phyloP scores from a whole-genome alignment of 768 basidiomycete genomes.

The Sarcodon aspratus region DNA sequence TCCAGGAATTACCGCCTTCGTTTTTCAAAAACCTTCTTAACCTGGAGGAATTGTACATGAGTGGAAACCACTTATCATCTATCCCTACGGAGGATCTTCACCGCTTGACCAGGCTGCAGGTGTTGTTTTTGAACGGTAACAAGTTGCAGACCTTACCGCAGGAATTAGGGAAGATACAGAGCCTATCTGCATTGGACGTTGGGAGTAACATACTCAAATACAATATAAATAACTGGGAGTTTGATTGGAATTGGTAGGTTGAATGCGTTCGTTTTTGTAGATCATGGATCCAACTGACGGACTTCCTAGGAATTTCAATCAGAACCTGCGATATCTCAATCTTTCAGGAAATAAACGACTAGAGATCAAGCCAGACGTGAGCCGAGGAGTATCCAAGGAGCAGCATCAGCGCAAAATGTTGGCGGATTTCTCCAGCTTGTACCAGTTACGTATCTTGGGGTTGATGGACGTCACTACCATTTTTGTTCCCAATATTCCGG shows the following conservation, averaged over 20 bases:
- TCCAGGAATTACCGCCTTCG: slow-evolving; percentile 72
- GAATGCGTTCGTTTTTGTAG: neutral
- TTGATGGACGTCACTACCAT: slow-evolving; percentile 90
- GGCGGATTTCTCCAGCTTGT: slow-evolving; percentile 82
- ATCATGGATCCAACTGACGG: neutral
- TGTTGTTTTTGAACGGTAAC: slow-evolving; percentile 90
- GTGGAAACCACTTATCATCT: slow-evolving; percentile 88
- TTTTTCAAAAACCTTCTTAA: slow-evolving; percentile 63
- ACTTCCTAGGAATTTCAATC: slow-evolving; percentile 83
- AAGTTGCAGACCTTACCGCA: slow-evolving; percentile 85
- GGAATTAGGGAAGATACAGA: slow-evolving; percentile 76
- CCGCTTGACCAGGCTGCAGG: slow-evolving; percentile 49
- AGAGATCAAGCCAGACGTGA: slow-evolving; percentile 77
- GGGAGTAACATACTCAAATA: slow-evolving; percentile 92
- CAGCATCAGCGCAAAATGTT: slow-evolving; percentile 29
- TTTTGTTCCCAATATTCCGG: slow-evolving; percentile 55
- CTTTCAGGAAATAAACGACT: slow-evolving; percentile 94
- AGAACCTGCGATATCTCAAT: slow-evolving; percentile 87
- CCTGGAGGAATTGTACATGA: slow-evolving; percentile 83
- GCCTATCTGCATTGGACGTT: slow-evolving; percentile 75
- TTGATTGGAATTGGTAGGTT: slow-evolving; percentile 96
- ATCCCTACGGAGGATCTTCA: slow-evolving; percentile 86
- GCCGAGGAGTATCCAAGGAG: slow-evolving; percentile 13
- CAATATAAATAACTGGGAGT: slow-evolving; percentile 97
- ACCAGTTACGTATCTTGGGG: slow-evolving; percentile 80